Percentiles rank a stretch among this genome's conserved stretches.
Evolutionary conservation across 495 filamentous ascomycete genomes (phyloP).

Genomic region (Extremus antarcticus): DNA sequence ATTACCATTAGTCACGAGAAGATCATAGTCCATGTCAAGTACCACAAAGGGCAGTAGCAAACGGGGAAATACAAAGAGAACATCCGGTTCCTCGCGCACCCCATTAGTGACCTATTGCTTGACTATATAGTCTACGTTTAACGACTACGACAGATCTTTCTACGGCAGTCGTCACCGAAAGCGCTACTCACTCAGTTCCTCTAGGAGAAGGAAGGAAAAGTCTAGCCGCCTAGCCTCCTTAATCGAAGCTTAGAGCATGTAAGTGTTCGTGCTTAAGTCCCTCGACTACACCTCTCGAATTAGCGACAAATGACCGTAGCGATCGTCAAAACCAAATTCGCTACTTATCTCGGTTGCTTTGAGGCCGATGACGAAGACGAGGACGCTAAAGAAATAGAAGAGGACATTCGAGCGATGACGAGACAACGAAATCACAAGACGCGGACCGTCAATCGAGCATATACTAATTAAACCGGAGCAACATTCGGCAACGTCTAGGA

Average conservation of each 20-base stretch:
- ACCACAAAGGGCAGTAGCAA: neutral
- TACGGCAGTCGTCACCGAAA: neutral
- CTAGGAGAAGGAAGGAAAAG: constrained; percentile 1
- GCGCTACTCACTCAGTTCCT: neutral
- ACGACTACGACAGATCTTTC: constrained; percentile 3
- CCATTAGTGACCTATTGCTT: neutral
- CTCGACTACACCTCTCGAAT: constrained; percentile 9
- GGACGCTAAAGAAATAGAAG: neutral
- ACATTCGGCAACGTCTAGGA: constrained; percentile 7
- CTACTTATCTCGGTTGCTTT: constrained; percentile 3
- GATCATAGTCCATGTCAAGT: neutral
- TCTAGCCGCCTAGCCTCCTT: constrained; percentile 1
- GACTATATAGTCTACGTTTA: neutral
- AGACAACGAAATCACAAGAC: constrained; percentile 7
- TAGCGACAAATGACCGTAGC: constrained; percentile 8
- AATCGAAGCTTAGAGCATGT: neutral
- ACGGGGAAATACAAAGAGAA: neutral
- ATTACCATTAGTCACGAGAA: neutral
- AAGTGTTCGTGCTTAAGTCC: neutral
- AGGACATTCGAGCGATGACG: neutral
- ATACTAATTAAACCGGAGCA: constrained; percentile 1
- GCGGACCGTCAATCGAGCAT: constrained; percentile 7
- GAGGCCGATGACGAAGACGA: constrained; percentile 2
- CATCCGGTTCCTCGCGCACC: neutral
- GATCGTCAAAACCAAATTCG: constrained; percentile 10